Evolutionary conservation across 768 basidiomycete species (phyloP).

Genomic region (Serendipita sp.): DNA sequence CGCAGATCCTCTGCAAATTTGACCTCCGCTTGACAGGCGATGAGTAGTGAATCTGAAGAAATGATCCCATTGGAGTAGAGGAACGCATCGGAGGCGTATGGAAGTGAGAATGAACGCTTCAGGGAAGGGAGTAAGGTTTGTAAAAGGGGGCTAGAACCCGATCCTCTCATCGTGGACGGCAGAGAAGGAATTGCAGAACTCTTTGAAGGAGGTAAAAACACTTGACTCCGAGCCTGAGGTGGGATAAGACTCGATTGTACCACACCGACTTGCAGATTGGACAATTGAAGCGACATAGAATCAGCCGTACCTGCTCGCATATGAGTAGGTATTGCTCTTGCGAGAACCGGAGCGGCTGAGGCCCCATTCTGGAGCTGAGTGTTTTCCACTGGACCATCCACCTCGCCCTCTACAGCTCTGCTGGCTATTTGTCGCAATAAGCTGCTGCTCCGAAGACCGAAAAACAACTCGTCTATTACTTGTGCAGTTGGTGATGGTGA

Average conservation of each 20-base stretch:
- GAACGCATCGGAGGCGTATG: constrained; percentile 40
- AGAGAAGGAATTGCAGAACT: background rate
- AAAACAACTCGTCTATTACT: constrained; percentile 39
- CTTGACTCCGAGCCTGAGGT: background rate
- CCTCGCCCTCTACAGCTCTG: constrained; percentile 34
- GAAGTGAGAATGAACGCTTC: constrained; percentile 23
- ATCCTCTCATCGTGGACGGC: constrained; percentile 6
- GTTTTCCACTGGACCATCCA: constrained; percentile 25
- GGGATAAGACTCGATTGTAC: background rate
- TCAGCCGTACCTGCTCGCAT: constrained; percentile 9
- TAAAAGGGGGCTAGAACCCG: constrained; percentile 14
- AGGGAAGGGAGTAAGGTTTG: constrained; percentile 14
- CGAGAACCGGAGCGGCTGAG: constrained; percentile 17
- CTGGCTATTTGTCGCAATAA: constrained; percentile 46
- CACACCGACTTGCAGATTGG: constrained; percentile 7
- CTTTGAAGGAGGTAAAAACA: background rate
- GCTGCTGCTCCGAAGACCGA: constrained; percentile 60
- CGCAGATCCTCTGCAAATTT: constrained; percentile 56
- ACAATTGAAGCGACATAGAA: constrained; percentile 9
- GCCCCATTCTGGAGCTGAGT: constrained; percentile 37
- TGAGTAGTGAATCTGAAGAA: constrained; percentile 48
- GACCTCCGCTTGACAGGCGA: constrained; percentile 51
- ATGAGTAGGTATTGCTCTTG: background rate
- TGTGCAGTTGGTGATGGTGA: constrained; percentile 34
- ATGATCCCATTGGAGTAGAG: constrained; percentile 50